These are phyloP conservation scores for Fusarium sp. DNA, from an alignment of 2,329 filamentous ascomycete species.

Conservation along the genomic window DNA sequence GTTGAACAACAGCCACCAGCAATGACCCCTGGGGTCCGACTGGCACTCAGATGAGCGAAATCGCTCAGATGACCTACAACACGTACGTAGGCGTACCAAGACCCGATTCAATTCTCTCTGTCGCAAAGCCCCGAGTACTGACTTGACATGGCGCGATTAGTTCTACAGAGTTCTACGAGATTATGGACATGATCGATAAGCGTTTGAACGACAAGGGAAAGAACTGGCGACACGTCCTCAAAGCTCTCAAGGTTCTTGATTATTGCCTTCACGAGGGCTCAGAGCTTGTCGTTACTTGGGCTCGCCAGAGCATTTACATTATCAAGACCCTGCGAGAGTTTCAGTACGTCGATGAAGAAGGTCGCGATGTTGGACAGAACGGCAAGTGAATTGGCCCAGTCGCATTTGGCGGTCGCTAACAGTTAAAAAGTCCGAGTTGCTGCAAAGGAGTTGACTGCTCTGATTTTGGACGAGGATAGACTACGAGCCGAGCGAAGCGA, in stretches of 20 bases:
- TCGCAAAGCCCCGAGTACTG: slow-evolving; percentile 23
- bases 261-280: slow-evolving; percentile 98
- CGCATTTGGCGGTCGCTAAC: slow-evolving; percentile 29
- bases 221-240: slow-evolving; percentile 98
- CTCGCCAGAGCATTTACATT: slow-evolving; percentile 96
- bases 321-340: slow-evolving; percentile 99
- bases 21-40: slow-evolving; percentile 99
- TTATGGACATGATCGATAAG: slow-evolving; percentile 99
- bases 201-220: slow-evolving; percentile 98
- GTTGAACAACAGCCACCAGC: slow-evolving; percentile 77
- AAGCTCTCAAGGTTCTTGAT: slow-evolving; percentile 96
- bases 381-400: slow-evolving; percentile 63
- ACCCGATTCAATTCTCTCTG: not conserved
- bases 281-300: slow-evolving; percentile 96
- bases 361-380: slow-evolving; percentile 93
- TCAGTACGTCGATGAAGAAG: slow-evolving; percentile 94
- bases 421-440: slow-evolving; percentile 79
- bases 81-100: slow-evolving; percentile 68
- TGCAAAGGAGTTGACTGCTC: slow-evolving; percentile 90
- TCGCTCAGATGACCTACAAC: slow-evolving; percentile 96
- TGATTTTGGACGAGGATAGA: slow-evolving; percentile 93
- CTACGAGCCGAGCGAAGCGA: slow-evolving; percentile 89
- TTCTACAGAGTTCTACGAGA: slow-evolving; percentile 97
- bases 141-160: slow-evolving; percentile 55
- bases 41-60: slow-evolving; percentile 98